phyloP scores from a whole-genome alignment of 768 basidiomycete genomes.

The Imleria badia region DNA sequence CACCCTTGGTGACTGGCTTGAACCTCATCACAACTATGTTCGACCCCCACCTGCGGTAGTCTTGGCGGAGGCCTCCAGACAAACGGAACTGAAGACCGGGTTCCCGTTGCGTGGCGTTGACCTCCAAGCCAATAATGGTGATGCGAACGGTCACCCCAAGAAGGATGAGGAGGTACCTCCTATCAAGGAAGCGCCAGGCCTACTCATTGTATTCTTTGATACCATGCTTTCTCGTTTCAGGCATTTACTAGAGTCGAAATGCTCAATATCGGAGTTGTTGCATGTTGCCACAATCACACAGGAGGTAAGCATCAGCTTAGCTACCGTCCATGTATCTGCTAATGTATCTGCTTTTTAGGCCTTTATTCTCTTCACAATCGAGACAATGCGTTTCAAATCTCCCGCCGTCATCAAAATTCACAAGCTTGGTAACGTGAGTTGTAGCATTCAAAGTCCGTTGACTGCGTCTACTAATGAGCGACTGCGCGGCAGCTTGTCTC shows the following conservation, averaged over 20 bases:
- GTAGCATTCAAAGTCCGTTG: neutral
- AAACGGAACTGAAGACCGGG: constrained; percentile 68
- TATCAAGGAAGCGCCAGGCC: constrained; percentile 59
- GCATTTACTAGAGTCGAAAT: constrained; percentile 37
- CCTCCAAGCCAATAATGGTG: constrained; percentile 33
- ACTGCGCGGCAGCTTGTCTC: constrained; percentile 54
- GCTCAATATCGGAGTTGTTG: constrained; percentile 54
- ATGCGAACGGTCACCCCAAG: constrained; percentile 46
- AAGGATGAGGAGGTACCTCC: constrained; percentile 72
- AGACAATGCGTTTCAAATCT: constrained; percentile 71
- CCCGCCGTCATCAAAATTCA: constrained; percentile 67
- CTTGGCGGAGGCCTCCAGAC: constrained; percentile 72
- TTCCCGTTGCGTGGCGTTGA: constrained; percentile 66
- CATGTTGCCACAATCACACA: constrained; percentile 74
- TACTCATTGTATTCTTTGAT: constrained; percentile 60
- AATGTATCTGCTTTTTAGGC: constrained; percentile 46
- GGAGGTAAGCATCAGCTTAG: constrained; percentile 47
- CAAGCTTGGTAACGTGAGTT: constrained; percentile 67
- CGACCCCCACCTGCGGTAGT: constrained; percentile 71
- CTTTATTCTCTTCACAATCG: constrained; percentile 67
- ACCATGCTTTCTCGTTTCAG: constrained; percentile 54
- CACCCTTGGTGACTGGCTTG: constrained; percentile 71
- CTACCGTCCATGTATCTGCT: neutral
- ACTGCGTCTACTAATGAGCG: neutral
- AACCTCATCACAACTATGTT: constrained; percentile 69